Evolutionary conservation across 2,329 filamentous ascomycete species (phyloP).

Genomic region (Chaetomium sp.): DNA sequence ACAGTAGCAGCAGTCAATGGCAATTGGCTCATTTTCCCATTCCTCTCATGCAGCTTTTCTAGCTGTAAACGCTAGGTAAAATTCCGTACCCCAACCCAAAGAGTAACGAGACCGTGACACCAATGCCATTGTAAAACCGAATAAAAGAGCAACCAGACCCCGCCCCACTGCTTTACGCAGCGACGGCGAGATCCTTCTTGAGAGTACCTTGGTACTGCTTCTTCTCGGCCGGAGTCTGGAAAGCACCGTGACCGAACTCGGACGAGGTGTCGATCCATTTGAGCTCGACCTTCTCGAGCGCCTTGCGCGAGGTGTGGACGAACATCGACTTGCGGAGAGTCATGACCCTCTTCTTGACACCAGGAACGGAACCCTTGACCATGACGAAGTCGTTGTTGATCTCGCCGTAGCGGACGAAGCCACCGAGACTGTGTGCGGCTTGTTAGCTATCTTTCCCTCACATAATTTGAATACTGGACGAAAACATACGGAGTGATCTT

Average conservation of each 20-base stretch:
- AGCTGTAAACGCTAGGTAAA: conserved; percentile 26
- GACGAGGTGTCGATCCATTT: conserved; percentile 99
- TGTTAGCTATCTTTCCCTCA: conserved; percentile 9
- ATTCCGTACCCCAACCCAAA: conserved; percentile 23
- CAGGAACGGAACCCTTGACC: conserved; percentile 94
- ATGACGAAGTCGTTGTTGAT: conserved; percentile 98
- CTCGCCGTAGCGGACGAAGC: conserved; percentile 98
- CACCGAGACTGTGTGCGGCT: conserved; percentile 66
- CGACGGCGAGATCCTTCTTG: conserved; percentile 83
- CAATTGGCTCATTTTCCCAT: conserved; percentile 27
- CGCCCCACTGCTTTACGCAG: conserved; percentile 29
- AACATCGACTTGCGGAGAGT: conserved; percentile 99
- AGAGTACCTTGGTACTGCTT: conserved; percentile 93
- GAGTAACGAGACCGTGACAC: conserved; percentile 40
- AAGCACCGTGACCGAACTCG: conserved; percentile 99
- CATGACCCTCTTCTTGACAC: conserved; percentile 99
- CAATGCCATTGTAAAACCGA: conserved; percentile 46
- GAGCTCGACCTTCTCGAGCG: conserved; percentile 98
- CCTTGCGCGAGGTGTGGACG: conserved; percentile 88
- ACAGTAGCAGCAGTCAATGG: conserved; percentile 14
- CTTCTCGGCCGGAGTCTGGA: conserved; percentile 99
- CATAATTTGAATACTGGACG: background rate
- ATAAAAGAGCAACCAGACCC: conserved; percentile 18
- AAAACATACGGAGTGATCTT: conserved; percentile 92
- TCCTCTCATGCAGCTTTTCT: conserved; percentile 25